Evolutionary conservation across 2,329 filamentous ascomycete genomes (phyloP).

Genomic region (Paecilomyces fulvus): DNA sequence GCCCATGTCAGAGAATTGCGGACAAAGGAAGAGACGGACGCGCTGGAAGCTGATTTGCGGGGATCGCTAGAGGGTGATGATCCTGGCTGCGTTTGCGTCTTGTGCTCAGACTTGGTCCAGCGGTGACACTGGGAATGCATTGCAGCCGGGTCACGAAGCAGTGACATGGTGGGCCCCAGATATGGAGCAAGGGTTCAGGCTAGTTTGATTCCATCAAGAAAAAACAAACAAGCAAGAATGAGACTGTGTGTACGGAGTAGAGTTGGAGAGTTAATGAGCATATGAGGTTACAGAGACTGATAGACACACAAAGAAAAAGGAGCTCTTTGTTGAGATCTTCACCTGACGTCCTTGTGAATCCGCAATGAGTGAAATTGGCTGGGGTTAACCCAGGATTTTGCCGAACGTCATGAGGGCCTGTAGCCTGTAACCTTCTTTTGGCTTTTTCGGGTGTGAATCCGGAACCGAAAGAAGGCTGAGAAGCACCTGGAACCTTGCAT

Average conservation of each 20-base stretch:
- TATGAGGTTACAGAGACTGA: neutral
- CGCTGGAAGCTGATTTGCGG: constrained; percentile 21
- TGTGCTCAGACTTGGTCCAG: constrained; percentile 9
- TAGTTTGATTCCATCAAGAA: neutral
- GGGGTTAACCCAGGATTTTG: neutral
- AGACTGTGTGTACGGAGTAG: neutral
- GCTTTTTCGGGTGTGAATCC: neutral
- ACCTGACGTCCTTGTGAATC: neutral
- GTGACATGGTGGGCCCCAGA: constrained; percentile 21
- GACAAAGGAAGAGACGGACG: constrained; percentile 26
- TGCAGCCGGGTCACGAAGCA: constrained; percentile 23
- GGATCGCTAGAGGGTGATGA: constrained; percentile 5
- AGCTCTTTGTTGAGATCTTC: neutral
- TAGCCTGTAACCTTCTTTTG: constrained; percentile 1
- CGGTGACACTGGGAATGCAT: constrained; percentile 20
- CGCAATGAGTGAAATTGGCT: neutral
- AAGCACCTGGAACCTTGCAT: neutral
- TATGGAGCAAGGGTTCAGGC: constrained; percentile 19
- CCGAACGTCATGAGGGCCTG: constrained; percentile 16
- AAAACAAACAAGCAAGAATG: neutral
- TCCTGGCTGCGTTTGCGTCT: neutral
- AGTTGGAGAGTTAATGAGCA: neutral
- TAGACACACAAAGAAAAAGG: neutral
- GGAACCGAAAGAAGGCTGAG: neutral
- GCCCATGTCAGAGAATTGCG: constrained; percentile 27